These are phyloP conservation scores for Sequoiadendron giganteum DNA, from an alignment of 75 land plant genomes.

Conservation along the genomic window DNA sequence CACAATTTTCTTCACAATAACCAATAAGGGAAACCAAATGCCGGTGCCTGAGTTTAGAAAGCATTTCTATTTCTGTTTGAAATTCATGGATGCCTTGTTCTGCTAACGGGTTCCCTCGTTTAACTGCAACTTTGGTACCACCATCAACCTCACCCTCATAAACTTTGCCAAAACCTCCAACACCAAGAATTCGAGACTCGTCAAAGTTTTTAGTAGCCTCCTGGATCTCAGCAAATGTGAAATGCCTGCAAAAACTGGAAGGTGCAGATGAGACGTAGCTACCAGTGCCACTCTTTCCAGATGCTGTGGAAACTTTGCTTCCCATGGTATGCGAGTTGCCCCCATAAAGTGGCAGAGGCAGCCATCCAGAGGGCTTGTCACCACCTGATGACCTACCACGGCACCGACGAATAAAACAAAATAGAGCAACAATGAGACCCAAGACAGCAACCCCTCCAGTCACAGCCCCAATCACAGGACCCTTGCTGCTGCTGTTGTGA, in stretches of 20 bases:
- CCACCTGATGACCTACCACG: constrained; percentile 16
- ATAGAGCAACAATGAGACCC: constrained; percentile 11
- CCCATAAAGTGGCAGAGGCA: constrained; percentile 60
- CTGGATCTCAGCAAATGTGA: constrained; percentile 81
- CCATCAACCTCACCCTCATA: constrained; percentile 56
- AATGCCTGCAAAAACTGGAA: constrained; percentile 73
- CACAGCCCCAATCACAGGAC: constrained; percentile 15
- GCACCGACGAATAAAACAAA: constrained; percentile 7
- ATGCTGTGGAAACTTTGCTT: constrained; percentile 44
- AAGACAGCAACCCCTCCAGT: constrained; percentile 23
- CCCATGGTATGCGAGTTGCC: constrained; percentile 47
- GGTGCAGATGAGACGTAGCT: constrained; percentile 70
- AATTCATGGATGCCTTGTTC: constrained; percentile 68
- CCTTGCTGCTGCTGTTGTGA: background rate
- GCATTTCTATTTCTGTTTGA: constrained; percentile 70
- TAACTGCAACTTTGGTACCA: constrained; percentile 58
- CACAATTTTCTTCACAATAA: constrained; percentile 68
- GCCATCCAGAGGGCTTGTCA: constrained; percentile 41
- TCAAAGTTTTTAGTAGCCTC: constrained; percentile 85
- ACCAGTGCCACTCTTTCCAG: constrained; percentile 63
- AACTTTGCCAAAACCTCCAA: constrained; percentile 81
- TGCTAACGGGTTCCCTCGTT: constrained; percentile 55
- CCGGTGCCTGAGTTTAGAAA: constrained; percentile 66
- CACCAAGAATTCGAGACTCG: constrained; percentile 77
- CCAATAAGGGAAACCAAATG: constrained; percentile 79